Conservation (phyloP, 2,329 filamentous ascomycete genomes). For the Stenocarpella maydis region DNA sequence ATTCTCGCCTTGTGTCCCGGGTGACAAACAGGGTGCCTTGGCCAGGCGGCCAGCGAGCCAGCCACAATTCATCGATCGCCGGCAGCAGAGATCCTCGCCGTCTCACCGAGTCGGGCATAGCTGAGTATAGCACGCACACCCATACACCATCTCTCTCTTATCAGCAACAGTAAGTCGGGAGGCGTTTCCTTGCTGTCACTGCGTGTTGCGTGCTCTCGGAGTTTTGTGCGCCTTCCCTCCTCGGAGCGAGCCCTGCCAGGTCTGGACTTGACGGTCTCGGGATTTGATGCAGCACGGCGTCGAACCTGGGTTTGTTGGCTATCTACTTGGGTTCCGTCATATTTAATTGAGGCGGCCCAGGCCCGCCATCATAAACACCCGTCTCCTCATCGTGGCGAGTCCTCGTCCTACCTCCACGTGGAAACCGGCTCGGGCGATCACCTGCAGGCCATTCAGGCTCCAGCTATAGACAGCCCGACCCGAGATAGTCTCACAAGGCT, state of each 20-base stretch:
- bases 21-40: conserved; percentile 31
- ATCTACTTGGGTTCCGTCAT: not conserved
- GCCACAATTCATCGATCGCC: conserved; percentile 13
- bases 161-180: conserved; percentile 26
- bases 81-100: conserved; percentile 18
- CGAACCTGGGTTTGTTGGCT: not conserved
- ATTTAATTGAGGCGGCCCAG: conserved; percentile 1
- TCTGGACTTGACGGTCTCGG: not conserved
- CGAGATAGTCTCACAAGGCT: conserved; percentile 29
- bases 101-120: not conserved
- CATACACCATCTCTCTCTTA: not conserved
- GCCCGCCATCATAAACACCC: conserved; percentile 9
- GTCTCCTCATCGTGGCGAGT: conserved; percentile 4
- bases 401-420: conserved; percentile 18
- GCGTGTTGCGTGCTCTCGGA: not conserved
- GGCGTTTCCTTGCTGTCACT: not conserved
- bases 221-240: not conserved
- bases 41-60: conserved; percentile 17
- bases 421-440: conserved; percentile 31
- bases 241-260: not conserved
- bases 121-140: not conserved
- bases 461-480: conserved; percentile 8
- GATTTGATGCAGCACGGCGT: not conserved
- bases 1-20: conserved; percentile 24
- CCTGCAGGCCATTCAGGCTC: conserved; percentile 25